phyloP scores from a whole-genome alignment of 2,329 filamentous ascomycete genomes.

The Aspergillus fumigatiaffinis region DNA sequence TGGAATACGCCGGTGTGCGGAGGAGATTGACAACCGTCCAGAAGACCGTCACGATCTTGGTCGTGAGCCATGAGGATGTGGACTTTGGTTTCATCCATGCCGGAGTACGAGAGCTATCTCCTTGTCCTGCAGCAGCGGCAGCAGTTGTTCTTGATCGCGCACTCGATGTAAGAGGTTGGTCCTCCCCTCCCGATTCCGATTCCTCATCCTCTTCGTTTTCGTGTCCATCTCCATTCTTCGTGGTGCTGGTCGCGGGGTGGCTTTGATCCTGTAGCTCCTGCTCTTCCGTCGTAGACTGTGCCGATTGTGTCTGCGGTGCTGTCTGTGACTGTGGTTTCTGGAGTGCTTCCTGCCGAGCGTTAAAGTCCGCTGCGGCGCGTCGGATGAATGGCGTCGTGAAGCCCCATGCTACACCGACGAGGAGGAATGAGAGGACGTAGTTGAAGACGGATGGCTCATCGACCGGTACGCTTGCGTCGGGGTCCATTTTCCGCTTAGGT shows the following conservation, averaged over 20 bases:
- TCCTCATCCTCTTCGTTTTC: not conserved
- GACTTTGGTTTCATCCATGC: conserved; percentile 26
- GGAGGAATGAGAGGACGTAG: conserved; percentile 82
- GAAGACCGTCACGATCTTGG: conserved; percentile 60
- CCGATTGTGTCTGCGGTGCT: not conserved
- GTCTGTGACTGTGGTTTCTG: conserved; percentile 8
- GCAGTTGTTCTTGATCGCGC: not conserved
- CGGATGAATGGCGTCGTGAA: conserved; percentile 92
- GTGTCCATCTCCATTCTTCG: not conserved
- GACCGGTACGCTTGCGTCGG: conserved; percentile 23
- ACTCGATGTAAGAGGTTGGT: not conserved
- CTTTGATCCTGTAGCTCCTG: not conserved
- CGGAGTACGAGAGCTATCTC: conserved; percentile 5
- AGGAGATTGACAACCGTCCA: conserved; percentile 77
- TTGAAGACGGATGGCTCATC: conserved; percentile 55
- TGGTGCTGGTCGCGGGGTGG: not conserved
- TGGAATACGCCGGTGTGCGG: conserved; percentile 74
- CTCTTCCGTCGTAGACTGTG: not conserved
- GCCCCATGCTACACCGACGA: conserved; percentile 90
- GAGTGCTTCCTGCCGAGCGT: conserved; percentile 47
- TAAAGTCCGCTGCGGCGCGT: conserved; percentile 72
- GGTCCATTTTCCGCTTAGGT: conserved; percentile 24
- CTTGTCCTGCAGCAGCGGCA: not conserved
- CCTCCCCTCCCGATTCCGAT: not conserved
- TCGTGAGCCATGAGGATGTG: conserved; percentile 54